Evolutionary conservation across 257 asterid species (phyloP), one percentile per base, ranked within the genome.

Genomic region (Gentiana dahurica): DNA sequence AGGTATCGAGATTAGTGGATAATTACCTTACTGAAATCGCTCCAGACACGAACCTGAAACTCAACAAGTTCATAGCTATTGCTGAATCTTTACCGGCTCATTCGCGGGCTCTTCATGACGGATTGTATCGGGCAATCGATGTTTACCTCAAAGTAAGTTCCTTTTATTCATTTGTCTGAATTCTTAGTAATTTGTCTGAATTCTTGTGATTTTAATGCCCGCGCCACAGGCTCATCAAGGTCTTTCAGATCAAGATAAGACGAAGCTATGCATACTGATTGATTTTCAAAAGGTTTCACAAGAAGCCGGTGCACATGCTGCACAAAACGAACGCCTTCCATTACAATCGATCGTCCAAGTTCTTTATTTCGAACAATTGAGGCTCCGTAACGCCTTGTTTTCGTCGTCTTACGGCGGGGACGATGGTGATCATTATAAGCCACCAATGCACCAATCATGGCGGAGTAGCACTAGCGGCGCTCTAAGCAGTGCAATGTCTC

Each of bases 231-330:
- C 96, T 39, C 98, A 91, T 65, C 86, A 71, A 52, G 73, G 77
- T 12, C 70, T 91, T 71, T 62, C 94, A 59, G 98, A 91, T 59
- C 77, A 73, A 8, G 98, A 91, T 48, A 82, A 69, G 78, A 82
- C 80, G 69, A 84, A 75, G 67, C 83, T 91, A 12, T 77, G 95
- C 86, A 87, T 79, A 69, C 58, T 87, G 83, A 77, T 87, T 1
- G 96, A 91, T 70, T 87, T 87, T 53, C 96, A 91, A 73, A 91
- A 87, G 59, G 81, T 91, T 43, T 79, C 96, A 49, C 89, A 77
- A 53, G 96, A 91, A 76, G 95, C 96, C 0, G 96, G 98, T 3
- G 84, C 96, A 2, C 98, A 91, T 4, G 98, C 98, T 6, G 98
- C 98, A 12, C 96, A 87, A 71, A 91, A 87, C 64, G 98, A 91